These are phyloP conservation scores for Aspergillus sp. DNA, from an alignment of 2,329 filamentous ascomycete genomes.

Conservation along the genomic window DNA sequence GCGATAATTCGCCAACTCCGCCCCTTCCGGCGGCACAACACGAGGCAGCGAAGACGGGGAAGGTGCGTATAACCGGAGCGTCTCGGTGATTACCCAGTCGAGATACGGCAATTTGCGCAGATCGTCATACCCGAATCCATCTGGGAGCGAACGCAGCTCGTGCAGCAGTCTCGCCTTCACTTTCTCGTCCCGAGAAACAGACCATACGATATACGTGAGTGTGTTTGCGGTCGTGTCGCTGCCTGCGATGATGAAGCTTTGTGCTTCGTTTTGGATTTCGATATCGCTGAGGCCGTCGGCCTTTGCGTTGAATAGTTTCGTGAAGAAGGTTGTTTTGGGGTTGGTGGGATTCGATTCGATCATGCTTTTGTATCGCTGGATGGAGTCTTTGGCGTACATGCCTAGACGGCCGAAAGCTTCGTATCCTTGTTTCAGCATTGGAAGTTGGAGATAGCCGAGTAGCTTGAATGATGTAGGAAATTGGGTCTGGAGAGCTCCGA, in stretches of 20 bases:
- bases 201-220: constrained; percentile 39
- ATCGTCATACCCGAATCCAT: constrained; percentile 24
- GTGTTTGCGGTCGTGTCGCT: constrained; percentile 50
- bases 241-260: constrained; percentile 46
- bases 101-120: constrained; percentile 51
- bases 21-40: constrained; percentile 43
- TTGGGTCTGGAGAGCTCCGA: constrained; percentile 18
- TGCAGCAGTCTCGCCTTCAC: constrained; percentile 13
- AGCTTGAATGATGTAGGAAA: constrained; percentile 15
- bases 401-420: constrained; percentile 13
- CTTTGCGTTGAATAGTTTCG: constrained; percentile 19
- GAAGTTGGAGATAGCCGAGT: constrained; percentile 19
- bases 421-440: constrained; percentile 15
- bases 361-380: constrained; percentile 18
- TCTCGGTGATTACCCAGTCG: constrained; percentile 56
- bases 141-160: constrained; percentile 14
- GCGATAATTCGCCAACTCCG: constrained; percentile 33
- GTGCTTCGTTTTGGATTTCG: constrained; percentile 40
- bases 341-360: constrained; percentile 9
- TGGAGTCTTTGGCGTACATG: constrained; percentile 18
- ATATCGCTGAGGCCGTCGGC: constrained; percentile 19
- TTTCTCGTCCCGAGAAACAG: constrained; percentile 12
- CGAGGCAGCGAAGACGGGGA: constrained; percentile 54
- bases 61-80: constrained; percentile 52
- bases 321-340: constrained; percentile 22